Evolutionary conservation across 306 rosid genomes (phyloP).

Genomic region (Biancaea sappan): DNA sequence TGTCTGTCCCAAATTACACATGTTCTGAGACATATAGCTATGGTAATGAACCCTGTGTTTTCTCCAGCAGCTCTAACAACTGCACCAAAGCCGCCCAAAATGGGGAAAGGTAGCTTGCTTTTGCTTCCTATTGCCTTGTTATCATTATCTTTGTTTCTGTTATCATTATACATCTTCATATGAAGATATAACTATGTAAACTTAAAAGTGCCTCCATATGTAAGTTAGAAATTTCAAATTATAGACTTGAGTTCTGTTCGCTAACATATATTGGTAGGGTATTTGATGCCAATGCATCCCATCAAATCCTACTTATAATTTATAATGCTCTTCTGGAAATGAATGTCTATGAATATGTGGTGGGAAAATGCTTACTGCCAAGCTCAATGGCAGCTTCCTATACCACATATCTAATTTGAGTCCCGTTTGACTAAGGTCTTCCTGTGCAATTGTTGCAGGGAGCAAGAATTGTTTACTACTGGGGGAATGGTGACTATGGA

Average conservation of each 20-base stretch:
- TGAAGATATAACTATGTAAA: neutral
- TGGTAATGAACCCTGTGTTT: constrained; percentile 36
- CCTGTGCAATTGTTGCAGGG: neutral
- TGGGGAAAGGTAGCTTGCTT: constrained; percentile 39
- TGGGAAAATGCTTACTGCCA: neutral
- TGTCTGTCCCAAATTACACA: constrained; percentile 44
- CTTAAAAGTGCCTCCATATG: constrained; percentile 13
- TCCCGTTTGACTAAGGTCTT: neutral
- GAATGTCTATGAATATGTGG: neutral
- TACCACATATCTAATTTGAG: neutral
- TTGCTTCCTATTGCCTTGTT: constrained; percentile 12
- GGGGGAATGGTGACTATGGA: neutral
- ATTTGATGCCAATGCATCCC: constrained; percentile 1
- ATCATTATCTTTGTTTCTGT: constrained; percentile 7
- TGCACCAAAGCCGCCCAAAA: constrained; percentile 32
- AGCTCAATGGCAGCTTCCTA: neutral
- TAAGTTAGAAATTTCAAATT: neutral
- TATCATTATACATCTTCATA: neutral
- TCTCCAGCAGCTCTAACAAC: constrained; percentile 35
- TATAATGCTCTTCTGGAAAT: neutral
- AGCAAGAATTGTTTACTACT: neutral
- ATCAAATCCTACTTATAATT: neutral
- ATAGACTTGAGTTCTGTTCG: neutral
- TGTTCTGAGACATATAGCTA: constrained; percentile 44
- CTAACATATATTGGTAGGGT: constrained; percentile 19